Conservation (phyloP, 2,329 filamentous ascomycete genomes). For the Aspergillus carbonarius region DNA sequence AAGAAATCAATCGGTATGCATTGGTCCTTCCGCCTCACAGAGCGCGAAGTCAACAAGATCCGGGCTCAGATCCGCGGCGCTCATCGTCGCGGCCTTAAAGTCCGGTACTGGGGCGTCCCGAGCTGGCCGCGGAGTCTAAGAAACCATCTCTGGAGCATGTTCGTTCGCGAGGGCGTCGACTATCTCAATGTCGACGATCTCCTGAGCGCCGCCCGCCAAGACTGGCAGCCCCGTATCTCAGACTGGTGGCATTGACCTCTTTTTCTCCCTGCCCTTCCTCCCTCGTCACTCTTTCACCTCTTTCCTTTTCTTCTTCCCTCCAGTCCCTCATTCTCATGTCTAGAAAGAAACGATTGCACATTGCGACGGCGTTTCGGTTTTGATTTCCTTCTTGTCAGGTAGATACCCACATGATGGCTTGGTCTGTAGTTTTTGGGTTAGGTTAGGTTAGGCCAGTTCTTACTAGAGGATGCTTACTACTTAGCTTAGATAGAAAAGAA, state of each 20-base stretch:
- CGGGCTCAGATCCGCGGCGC: constrained; percentile 54
- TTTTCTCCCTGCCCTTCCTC: not conserved
- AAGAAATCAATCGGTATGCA: constrained; percentile 47
- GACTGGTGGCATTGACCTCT: constrained; percentile 33
- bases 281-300: not conserved
- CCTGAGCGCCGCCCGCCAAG: constrained; percentile 45
- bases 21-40: constrained; percentile 51
- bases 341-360: too few species aligned
- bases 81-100: constrained; percentile 53
- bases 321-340: too few species aligned
- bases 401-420: constrained; percentile 1
- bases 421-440: not conserved
- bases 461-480: too few species aligned
- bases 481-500: too few species aligned
- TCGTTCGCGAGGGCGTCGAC: constrained; percentile 56
- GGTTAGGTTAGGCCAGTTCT: not conserved
- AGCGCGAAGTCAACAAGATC: constrained; percentile 47
- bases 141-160: constrained; percentile 55
- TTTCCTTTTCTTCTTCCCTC: not conserved
- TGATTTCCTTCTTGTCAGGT: not conserved
- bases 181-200: constrained; percentile 61
- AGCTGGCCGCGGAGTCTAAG: constrained; percentile 55
- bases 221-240: constrained; percentile 46
- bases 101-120: constrained; percentile 58
- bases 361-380: not conserved